Evolutionary conservation across 768 basidiomycete genomes (phyloP), one percentile per base, ranked within the genome.

Genomic region (Serendipita sp.): DNA sequence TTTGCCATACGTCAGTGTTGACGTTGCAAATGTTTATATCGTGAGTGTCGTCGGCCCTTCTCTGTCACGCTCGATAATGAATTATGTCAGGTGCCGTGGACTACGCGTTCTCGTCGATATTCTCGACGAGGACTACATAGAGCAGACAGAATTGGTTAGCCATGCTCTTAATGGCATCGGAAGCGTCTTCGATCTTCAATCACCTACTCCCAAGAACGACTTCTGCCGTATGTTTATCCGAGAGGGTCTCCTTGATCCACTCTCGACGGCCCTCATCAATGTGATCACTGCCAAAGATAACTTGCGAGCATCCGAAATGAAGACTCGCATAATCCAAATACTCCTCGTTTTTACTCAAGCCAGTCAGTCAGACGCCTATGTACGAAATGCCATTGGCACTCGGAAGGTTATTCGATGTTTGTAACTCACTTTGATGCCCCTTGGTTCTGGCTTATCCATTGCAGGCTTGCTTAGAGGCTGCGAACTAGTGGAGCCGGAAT

Each of bases 21-120:
- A 99, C 95, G 1, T 75, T 98, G 42, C 95, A 98, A 70, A 98
- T 97, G 95, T 97, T 98, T 74, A 96, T 98, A 65, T 89, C 92
- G 91, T 93, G 70, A 64, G 90, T 82, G 16, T 3, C 0, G n/a
- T n/a, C 60, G 3, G 20, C 34, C 14, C 34, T 38, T 38, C 14
- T 38, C 34, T 14, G 34, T 14, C 22, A n/a, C 34, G 61, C 28
- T 3, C 43, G 7, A 5, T 62, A 9, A 24, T 13, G 33, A 42
- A 16, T 13, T 33, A 48, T 9, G 17, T 22, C 65, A 95, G 90
- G 17, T 99, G 95, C 70, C 93, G 95, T 22, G 96, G 96, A 3
- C 78, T 99, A 61, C 88, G 89, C 69, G 89, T 94, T 30, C 80
- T 99, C 0, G 95, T 98, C 3, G 93, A 98, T 67, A 85, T 98